These are phyloP conservation scores for Aspergillus tubingensis DNA, from an alignment of 2,329 filamentous ascomycete species.

Conservation along the genomic window DNA sequence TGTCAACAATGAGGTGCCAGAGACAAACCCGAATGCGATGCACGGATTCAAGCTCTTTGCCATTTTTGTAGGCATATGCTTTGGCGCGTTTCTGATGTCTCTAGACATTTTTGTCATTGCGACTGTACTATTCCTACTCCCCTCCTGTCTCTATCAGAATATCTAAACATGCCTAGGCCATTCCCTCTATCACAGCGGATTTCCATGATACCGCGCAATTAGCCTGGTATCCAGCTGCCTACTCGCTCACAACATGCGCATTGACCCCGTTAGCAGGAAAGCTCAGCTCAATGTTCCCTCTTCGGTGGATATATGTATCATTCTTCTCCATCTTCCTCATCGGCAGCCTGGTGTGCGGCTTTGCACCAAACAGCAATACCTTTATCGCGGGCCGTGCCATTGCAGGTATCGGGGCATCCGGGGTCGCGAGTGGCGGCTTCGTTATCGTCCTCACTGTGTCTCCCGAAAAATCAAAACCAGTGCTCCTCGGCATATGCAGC, in stretches of 20 bases:
- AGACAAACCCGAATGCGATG: slow-evolving; percentile 2
- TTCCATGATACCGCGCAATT: slow-evolving; percentile 10
- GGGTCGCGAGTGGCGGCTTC: background rate
- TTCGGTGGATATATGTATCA: background rate
- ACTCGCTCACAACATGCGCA: slow-evolving; percentile 14
- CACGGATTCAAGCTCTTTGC: slow-evolving; percentile 10
- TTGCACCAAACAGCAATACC: background rate
- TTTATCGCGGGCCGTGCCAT: background rate
- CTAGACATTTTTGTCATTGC: background rate
- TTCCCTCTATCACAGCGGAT: background rate
- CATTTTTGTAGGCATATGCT: slow-evolving; percentile 11
- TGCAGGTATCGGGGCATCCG: background rate
- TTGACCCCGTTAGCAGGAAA: slow-evolving; percentile 15
- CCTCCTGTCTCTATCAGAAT: background rate
- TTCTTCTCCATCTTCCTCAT: background rate
- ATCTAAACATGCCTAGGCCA: background rate
- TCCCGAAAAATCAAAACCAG: background rate
- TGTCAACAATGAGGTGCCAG: background rate
- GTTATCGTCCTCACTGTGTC: background rate
- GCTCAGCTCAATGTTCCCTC: slow-evolving; percentile 7
- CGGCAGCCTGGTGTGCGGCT: background rate
- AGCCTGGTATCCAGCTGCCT: slow-evolving; percentile 14
- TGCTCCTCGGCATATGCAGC: slow-evolving; percentile 7
- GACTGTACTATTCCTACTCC: background rate
- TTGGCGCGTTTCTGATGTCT: slow-evolving; percentile 5